Conservation (phyloP, 768 basidiomycete species). For the Mycena galericulata region DNA sequence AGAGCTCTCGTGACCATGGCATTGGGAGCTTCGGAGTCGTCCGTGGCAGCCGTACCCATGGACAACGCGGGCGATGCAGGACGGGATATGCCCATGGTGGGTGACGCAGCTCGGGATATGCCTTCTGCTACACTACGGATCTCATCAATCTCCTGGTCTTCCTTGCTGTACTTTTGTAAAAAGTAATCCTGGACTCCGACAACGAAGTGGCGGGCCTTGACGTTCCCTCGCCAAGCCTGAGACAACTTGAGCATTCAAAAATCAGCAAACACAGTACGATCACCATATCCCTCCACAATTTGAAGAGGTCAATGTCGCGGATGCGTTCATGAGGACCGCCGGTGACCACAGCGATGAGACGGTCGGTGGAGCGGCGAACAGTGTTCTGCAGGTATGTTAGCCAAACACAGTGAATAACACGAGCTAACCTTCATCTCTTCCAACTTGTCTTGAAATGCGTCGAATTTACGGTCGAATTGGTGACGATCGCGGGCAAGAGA, state of each 20-base stretch:
- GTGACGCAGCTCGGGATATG: conserved; percentile 3
- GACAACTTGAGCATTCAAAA: not conserved
- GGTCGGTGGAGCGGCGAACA: conserved; percentile 34
- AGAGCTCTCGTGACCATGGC: not conserved
- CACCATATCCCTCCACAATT: conserved; percentile 58
- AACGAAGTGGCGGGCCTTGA: conserved; percentile 64
- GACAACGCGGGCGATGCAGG: conserved; percentile 28
- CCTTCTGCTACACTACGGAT: not conserved
- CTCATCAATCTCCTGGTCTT: conserved; percentile 1
- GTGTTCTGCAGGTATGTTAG: not conserved
- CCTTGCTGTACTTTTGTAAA: conserved; percentile 37
- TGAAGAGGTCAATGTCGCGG: conserved; percentile 57
- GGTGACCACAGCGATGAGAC: conserved; percentile 53
- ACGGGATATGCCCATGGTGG: no score
- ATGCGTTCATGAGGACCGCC: conserved; percentile 61
- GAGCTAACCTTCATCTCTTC: conserved; percentile 41
- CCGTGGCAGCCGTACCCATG: not conserved
- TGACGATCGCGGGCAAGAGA: conserved; percentile 53
- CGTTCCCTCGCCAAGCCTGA: conserved; percentile 64
- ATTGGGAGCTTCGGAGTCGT: conserved; percentile 9
- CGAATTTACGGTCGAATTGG: conserved; percentile 60
- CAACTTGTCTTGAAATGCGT: conserved; percentile 19
- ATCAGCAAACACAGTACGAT: not conserved
- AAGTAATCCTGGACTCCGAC: conserved; percentile 56
- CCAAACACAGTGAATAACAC: not conserved